Base-by-base conservation (phyloP, 208 protist species). In the Leishmania lainsoni region DNA sequence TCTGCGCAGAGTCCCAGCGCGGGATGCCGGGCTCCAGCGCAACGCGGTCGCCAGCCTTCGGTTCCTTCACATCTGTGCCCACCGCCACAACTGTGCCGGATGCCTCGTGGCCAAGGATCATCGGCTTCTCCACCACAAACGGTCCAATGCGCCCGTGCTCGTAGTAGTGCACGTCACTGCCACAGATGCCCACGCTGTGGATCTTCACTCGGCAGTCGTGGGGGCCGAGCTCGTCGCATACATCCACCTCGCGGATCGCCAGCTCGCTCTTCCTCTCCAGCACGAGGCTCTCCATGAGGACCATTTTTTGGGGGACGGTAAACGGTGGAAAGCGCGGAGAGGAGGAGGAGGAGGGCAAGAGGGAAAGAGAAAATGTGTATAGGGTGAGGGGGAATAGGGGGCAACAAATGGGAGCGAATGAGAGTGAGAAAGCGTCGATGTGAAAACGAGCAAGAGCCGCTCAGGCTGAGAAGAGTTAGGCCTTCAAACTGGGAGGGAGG, bases 41-140 rank as follows among this genome's bases (percentile, higher is more conserved):
- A 12, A 96, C 93, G 49, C 91, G 84, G 83, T 95, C 93, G 45
- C 92, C 92, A 5, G 84, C 75, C 81, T 89, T 84, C 16, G 92
- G 80, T 80, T 90, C 52, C 77, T 81, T 86, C 73, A 92, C 88
- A 39, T 88, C 71, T 1, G 81, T 58, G 59, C 91, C 89, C 32
- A 94, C 89, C 6, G 83, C 86, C n/a, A 84, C 75, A 20, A 94
- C 83, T 14, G 87, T 89, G 74, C 90, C 92, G 6, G 89, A 87
- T 10, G 88, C 84, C 79, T 96, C 91, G 82, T 96, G 88, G 32
- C 92, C 90, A 42, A 94, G 86, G 42, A 96, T 86, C 88, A 96
- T 93, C 52, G 86, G 87, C 83, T 87, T 83, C 73, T 85, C 78
- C 32, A 93, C 81, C 20, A 91, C 75, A 65, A 91, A 96, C 14